Conservation (phyloP, 2,329 filamentous ascomycete genomes). For the Pyricularia pennisetigena region DNA sequence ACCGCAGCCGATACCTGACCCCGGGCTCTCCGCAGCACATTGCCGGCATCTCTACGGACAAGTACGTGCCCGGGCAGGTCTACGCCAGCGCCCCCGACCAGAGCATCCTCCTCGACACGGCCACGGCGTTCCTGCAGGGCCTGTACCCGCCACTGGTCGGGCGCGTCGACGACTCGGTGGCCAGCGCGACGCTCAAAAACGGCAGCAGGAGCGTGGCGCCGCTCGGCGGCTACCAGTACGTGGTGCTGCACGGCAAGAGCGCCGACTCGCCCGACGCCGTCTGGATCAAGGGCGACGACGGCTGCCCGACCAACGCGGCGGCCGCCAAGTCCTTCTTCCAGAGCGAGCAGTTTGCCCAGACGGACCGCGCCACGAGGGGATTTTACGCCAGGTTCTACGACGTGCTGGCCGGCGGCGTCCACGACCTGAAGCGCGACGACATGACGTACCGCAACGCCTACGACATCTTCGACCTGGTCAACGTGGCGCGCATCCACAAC, state of each 20-base stretch:
- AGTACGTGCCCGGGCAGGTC: neutral
- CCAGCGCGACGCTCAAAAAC: conserved; percentile 12
- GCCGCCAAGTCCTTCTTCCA: neutral
- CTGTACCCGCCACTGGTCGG: neutral
- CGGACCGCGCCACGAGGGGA: neutral
- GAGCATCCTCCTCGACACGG: conserved; percentile 4
- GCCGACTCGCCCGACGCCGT: conserved; percentile 2
- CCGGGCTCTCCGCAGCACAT: neutral
- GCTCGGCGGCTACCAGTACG: conserved; percentile 4
- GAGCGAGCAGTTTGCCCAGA: neutral
- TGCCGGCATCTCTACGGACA: conserved; percentile 1
- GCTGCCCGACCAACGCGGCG: conserved; percentile 1
- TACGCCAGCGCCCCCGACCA: conserved; percentile 3
- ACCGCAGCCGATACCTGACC: conserved; percentile 2
- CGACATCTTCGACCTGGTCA: conserved; percentile 3
- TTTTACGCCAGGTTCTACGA: neutral
- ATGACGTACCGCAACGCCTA: conserved; percentile 2
- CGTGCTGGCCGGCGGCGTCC: neutral
- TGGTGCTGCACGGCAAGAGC: neutral
- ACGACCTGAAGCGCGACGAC: conserved; percentile 1
- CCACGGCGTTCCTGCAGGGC: conserved; percentile 2
- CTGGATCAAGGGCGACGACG: conserved; percentile 4
- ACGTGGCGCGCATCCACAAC: conserved; percentile 3
- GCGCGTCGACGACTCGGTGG: neutral
- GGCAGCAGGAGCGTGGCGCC: conserved; percentile 4